Evolutionary conservation across 768 basidiomycete species (phyloP).

Genomic region (Austroboletus festivus): DNA sequence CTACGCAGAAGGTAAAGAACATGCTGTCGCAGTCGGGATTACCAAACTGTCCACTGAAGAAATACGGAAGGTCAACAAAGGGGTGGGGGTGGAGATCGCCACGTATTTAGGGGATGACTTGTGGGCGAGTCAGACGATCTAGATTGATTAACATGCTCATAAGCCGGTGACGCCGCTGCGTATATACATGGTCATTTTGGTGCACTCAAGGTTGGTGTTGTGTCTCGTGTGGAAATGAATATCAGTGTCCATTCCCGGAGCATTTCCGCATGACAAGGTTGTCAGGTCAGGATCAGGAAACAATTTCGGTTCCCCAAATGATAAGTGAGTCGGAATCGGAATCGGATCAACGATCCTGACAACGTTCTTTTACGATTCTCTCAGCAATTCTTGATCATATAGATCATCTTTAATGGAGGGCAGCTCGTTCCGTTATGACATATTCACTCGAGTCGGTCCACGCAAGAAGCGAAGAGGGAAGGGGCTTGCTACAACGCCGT

Average conservation of each 20-base stretch:
- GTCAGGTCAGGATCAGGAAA: too few species aligned
- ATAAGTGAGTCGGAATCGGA: too few species aligned
- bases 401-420: neutral
- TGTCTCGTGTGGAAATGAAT: neutral
- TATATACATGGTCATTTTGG: neutral
- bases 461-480: conserved; percentile 51
- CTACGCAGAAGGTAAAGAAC: conserved; percentile 93
- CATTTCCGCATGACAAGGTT: conserved; percentile 15
- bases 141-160: too few species aligned
- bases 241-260: conserved; percentile 14
- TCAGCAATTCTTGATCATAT: neutral
- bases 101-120: conserved; percentile 86
- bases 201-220: neutral
- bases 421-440: conserved; percentile 37
- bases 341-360: too few species aligned
- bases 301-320: too few species aligned
- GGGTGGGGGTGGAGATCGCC: conserved; percentile 83
- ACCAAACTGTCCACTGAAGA: conserved; percentile 84
- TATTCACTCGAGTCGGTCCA: conserved; percentile 49
- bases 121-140: conserved; percentile 69
- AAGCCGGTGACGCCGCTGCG: too few species aligned
- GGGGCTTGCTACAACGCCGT: conserved; percentile 33
- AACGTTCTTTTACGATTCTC: neutral
- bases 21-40: conserved; percentile 83
- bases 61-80: conserved; percentile 87